Evolutionary conservation across 75 land plant species (phyloP), one percentile per base, ranked within the genome.

Genomic region (Larix kaempferi): DNA sequence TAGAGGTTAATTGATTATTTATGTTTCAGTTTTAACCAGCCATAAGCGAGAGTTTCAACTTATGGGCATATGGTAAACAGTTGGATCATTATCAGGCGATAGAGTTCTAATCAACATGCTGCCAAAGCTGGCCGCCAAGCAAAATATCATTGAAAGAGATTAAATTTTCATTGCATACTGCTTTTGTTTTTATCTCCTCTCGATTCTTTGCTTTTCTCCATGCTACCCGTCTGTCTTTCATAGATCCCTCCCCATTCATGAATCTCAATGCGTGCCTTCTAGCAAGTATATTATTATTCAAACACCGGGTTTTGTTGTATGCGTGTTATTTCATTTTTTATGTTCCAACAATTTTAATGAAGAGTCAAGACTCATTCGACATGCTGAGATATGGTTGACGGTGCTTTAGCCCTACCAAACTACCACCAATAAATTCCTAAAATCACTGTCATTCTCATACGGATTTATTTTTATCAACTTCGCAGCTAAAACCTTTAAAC

Each of bases 131-230:
- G 12, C 54, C 54, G 10, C 54, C 54, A 49, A 49, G 54, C 11
- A 49, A 69, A 35, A 69, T n/a, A 69, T 69, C 73, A n/a, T 33
- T 11, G 33, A 39, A 67, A 67, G 71, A 35, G 71, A 67, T 49
- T 49, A 67, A 39, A 16, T 8, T 29, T 14, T 62, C 65, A 39
- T 2, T n/a, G 2, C 4, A 17, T 41, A 21, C 49, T 67, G 22
- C 73, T 41, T 69, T 41, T 6, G 25, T 13, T 41, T 49, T 19
- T 13, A 62, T 25, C 73, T 69, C 54, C 73, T 19, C 29, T 16
- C 7, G 23, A 41, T 41, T n/a, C 25, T 69, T 19, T 21, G 25
- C 52, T 15, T 41, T 35, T 11, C 73, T 41, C 41, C 7, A 1
- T 69, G 21, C 23, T 41, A 41, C 49, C 73, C 39, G 22, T 37